Evolutionary conservation across 495 filamentous ascomycete genomes (phyloP), one percentile per base, ranked within the genome.

Genomic region (Neurospora terricola): DNA sequence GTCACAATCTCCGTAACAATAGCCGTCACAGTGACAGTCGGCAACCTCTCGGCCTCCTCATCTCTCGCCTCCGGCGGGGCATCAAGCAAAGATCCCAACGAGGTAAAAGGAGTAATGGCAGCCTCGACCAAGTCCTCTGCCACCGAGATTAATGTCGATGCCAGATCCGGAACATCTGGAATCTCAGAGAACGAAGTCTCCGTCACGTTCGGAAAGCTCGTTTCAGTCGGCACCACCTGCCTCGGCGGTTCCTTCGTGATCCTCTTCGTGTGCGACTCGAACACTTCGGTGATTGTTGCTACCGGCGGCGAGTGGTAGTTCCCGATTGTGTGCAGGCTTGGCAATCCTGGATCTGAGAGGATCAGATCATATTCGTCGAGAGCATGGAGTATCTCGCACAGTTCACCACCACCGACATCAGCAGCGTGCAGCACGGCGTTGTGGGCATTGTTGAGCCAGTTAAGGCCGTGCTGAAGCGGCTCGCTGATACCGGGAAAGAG

Each of bases 321-420:
- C 0, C 74, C 77, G 18, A 76, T 70, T 6, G 75, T 78, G 38
- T 76, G 68, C 12, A 70, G 18, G 12, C 18, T 69, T 4, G 73
- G 30, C 4, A 76, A 70, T 3, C 74, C 75, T 2, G 73, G 59
- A 14, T 77, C 76, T 14, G 48, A 69, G 38, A 78, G 36, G 6
- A 77, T 39, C 8, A 77, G 38, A 23, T 72, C 30, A 37, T 77
- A 77, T 66, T 75, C 73, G 36, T 75, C 75, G 5, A 38, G 7
- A 3, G 30, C 66, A 30, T 78, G 77, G 5, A 76, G 39, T 2
- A 74, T 43, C 12, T 71, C 40, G 30, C 76, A 78, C 10, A 78
- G 21, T 23, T 66, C 27, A n/a, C 72, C 27, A 0, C 73, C 71
- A 23, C 75, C 71, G 5, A 72, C 43, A 38, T 77, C 71, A 4